phyloP scores from a whole-genome alignment of 176 grass and related monocot species.

The Stipa capillata region DNA sequence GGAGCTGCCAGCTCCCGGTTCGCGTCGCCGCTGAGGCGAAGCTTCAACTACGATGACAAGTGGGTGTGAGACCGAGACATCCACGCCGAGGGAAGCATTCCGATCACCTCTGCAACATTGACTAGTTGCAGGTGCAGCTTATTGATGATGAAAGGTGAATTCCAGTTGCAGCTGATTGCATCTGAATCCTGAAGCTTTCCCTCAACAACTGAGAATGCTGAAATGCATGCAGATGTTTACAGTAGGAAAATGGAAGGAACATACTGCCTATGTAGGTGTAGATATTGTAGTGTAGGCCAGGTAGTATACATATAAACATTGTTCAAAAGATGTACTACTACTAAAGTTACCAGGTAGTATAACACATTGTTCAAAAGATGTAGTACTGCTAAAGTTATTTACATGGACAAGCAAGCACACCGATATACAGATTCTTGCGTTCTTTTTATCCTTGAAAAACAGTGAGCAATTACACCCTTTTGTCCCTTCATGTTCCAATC shows the following conservation, averaged over 20 bases:
- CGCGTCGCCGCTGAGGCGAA: slow-evolving; percentile 11
- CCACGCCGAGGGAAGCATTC: slow-evolving; percentile 20
- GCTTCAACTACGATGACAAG: neutral
- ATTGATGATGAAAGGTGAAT: too few relatives aligned
- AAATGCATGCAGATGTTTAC: neutral
- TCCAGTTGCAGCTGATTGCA: slow-evolving; percentile 10
- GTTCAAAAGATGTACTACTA: neutral
- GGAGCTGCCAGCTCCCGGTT: slow-evolving; percentile 7
- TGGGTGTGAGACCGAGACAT: neutral
- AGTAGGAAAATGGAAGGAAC: neutral
- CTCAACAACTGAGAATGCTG: neutral
- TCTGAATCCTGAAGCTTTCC: neutral
- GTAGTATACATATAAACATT: neutral
- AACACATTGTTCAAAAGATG: too few relatives aligned
- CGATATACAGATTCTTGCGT: too few relatives aligned
- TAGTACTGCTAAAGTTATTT: too few relatives aligned
- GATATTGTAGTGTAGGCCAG: neutral
- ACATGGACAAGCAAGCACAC: neutral
- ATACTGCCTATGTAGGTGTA: neutral
- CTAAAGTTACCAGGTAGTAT: too few relatives aligned
- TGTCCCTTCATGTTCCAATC: too few relatives aligned
- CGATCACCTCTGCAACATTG: slow-evolving; percentile 23
- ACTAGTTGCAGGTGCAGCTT: neutral
- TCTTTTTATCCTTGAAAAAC: too few relatives aligned
- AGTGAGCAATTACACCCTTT: too few relatives aligned